These are phyloP conservation scores for Wallacemonas sp. DNA, from an alignment of 208 protist species.

Conservation along the genomic window DNA sequence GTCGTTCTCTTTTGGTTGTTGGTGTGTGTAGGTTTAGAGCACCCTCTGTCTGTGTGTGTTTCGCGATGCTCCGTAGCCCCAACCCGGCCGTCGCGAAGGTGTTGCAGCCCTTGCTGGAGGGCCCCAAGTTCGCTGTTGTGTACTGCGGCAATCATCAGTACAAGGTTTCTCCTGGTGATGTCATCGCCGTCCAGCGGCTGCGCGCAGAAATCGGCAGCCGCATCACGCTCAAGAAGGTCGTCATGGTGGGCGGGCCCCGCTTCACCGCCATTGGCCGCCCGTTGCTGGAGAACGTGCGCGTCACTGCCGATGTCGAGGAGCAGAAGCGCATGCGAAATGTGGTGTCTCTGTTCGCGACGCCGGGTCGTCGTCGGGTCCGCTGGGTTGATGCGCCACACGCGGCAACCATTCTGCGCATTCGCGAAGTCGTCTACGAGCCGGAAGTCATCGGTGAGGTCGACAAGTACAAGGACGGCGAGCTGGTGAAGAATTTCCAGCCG, in stretches of 20 bases:
- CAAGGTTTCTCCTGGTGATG: conserved; percentile 79
- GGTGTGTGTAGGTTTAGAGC: not conserved
- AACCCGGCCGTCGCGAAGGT: conserved; percentile 44
- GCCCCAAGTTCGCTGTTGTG: conserved; percentile 88
- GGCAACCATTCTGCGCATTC: conserved; percentile 82
- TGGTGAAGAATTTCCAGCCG: conserved; percentile 44
- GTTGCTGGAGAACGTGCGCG: conserved; percentile 59
- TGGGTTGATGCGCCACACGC: conserved; percentile 83
- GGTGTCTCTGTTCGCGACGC: conserved; percentile 77
- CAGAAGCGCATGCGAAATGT: conserved; percentile 90
- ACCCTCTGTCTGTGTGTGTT: no score
- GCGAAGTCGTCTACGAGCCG: conserved; percentile 71
- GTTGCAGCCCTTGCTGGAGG: conserved; percentile 54
- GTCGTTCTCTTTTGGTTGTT: not conserved
- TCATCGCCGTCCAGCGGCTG: conserved; percentile 86
- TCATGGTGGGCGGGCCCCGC: conserved; percentile 80
- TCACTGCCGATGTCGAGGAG: conserved; percentile 88
- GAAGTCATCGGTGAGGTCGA: conserved; percentile 77
- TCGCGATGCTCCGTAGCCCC: conserved; percentile 35
- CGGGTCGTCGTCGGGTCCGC: conserved; percentile 54
- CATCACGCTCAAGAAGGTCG: conserved; percentile 88
- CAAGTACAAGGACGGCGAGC: conserved; percentile 71
- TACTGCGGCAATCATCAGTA: conserved; percentile 90
- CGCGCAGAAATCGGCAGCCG: conserved; percentile 73
- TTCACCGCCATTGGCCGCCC: conserved; percentile 91